Percentiles rank a stretch among this genome's conserved stretches.
Evolutionary conservation across 2,329 filamentous ascomycete genomes (phyloP).

Genomic region (Xylaria sp.): DNA sequence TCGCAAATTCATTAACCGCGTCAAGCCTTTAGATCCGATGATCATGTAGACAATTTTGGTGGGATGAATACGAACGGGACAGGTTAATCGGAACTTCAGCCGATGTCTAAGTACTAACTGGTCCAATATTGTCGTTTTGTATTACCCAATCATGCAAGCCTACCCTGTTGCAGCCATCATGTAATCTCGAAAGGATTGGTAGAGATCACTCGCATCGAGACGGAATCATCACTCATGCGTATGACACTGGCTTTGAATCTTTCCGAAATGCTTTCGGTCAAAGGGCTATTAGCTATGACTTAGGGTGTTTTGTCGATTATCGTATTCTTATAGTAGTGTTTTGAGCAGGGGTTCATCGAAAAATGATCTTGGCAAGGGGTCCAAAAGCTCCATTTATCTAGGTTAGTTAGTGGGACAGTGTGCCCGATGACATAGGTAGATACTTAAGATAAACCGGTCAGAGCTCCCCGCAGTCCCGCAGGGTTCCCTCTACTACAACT

Average conservation of each 20-base stretch:
- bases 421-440: conserved; percentile 29
- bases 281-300: too few relatives aligned
- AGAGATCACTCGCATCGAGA: not conserved
- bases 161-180: not conserved
- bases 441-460: too few relatives aligned
- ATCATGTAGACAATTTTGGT: too few relatives aligned
- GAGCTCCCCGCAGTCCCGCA: not conserved
- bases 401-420: not conserved
- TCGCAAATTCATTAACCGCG: too few relatives aligned
- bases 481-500: not conserved
- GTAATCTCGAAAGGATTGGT: not conserved
- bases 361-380: conserved; percentile 8
- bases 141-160: not conserved
- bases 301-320: not conserved
- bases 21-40: too few relatives aligned
- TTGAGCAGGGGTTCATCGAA: not conserved
- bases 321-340: not conserved
- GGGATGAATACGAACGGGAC: too few relatives aligned
- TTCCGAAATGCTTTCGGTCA: not conserved
- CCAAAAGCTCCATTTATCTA: not conserved
- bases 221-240: not conserved
- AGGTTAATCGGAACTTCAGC: too few relatives aligned
- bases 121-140: not conserved
- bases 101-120: not conserved
- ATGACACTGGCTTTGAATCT: not conserved